Evolutionary conservation across 2,329 filamentous ascomycete species (phyloP), one percentile per base, ranked within the genome.

Genomic region (Beauveria caledonica): DNA sequence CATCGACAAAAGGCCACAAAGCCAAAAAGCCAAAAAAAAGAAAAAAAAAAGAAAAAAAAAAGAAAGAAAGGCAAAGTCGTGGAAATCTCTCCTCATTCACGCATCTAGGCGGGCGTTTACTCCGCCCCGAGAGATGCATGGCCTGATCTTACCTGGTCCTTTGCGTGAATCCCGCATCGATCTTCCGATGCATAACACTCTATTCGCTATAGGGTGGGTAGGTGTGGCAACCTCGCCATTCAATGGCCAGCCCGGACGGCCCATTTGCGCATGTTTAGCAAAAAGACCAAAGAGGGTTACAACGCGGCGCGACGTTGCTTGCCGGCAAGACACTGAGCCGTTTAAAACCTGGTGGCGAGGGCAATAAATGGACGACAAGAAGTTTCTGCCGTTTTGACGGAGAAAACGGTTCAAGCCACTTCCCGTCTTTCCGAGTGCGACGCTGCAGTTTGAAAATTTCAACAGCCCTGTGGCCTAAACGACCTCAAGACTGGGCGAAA

Each of bases 161-260:
- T 48, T 58, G 23, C 54, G 29, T 23, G 39, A 58, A 58, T 51
- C 23, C 56, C 46, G 56, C 56, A 36, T 58, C 46, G 56, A 58
- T 58, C 56, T 51, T 45, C 56, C 56, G 56, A 58, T 39, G 56
- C 46, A 58, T 58, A 58, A 39, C 25, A 58, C 23, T 45, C 42
- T 39, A 52, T 45, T 33, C 46, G 48, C 17, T 58, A 58, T 58
- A 27, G 42, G 11, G 29, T 21, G n/a, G n/a, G 10, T 21, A 21
- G 19, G 44, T 23, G n/a, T 23, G 44, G 6, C 44, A 46, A 45
- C 33, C 33, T 13, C 33, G 33, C 33, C 33, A 36, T 36, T 13
- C 33, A 36, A 36, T 36, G 33, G 13, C 33, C 33, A 36, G 33
- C 33, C 33, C 33, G 13, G 33, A 36, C 33, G 11, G 33, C 11